Evolutionary conservation across 176 grass and related monocot species (phyloP).

Genomic region (Eremochloa ophiuroides): DNA sequence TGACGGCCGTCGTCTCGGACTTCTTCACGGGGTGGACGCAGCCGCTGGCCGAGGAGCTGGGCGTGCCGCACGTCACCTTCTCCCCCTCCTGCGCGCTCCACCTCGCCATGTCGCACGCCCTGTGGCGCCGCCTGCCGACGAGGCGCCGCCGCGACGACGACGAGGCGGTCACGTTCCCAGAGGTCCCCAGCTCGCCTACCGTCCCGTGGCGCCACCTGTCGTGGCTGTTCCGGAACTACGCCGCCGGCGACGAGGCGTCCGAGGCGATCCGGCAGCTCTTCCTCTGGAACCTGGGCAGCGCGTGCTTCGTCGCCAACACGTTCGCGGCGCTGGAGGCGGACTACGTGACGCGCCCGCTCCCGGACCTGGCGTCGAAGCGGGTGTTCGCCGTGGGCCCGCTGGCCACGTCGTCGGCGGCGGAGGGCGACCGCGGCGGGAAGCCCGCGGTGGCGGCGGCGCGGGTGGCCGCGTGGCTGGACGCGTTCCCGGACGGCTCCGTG

Average conservation of each 20-base stretch:
- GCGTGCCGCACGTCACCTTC: slow-evolving; percentile 54
- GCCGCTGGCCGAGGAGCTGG: slow-evolving; percentile 40
- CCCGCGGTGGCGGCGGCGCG: not conserved
- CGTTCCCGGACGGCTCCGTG: slow-evolving; percentile 34
- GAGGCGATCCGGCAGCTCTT: slow-evolving; percentile 47
- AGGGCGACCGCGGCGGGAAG: slow-evolving; percentile 11
- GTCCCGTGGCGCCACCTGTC: slow-evolving; percentile 42
- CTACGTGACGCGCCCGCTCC: slow-evolving; percentile 39
- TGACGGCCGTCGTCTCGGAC: slow-evolving; percentile 57
- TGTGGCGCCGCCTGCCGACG: slow-evolving; percentile 22
- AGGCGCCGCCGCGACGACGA: not conserved
- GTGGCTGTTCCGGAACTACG: slow-evolving; percentile 27
- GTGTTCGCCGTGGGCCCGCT: slow-evolving; percentile 56
- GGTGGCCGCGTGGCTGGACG: slow-evolving; percentile 48
- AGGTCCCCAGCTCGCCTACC: slow-evolving; percentile 18
- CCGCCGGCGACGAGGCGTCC: slow-evolving; percentile 40
- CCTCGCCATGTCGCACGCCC: slow-evolving; percentile 26
- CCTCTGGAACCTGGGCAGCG: slow-evolving; percentile 49
- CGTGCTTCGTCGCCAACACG: slow-evolving; percentile 44
- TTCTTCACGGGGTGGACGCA: slow-evolving; percentile 63
- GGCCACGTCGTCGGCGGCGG: not conserved
- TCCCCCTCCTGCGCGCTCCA: slow-evolving; percentile 26
- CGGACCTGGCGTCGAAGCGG: slow-evolving; percentile 30
- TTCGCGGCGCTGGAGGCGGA: slow-evolving; percentile 38
- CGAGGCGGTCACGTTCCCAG: slow-evolving; percentile 23